Conservation (phyloP, 352 stramenopile species). For the Phytophthora ohioensis region DNA sequence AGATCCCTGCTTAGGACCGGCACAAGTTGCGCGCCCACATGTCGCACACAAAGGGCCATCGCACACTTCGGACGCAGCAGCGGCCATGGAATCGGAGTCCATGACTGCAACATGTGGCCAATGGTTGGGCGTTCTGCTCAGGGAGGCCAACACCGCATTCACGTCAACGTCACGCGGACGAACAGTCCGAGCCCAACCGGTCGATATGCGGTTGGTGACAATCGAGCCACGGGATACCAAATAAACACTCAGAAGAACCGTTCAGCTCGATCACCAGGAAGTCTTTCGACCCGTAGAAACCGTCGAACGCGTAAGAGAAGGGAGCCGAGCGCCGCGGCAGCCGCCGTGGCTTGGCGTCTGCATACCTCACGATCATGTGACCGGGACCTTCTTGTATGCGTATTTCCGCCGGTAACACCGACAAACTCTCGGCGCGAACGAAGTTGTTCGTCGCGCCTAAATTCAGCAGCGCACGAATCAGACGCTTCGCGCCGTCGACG, state of each 20-base stretch:
- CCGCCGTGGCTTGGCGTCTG: constrained; percentile 9
- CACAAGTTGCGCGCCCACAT: no score
- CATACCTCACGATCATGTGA: constrained; percentile 28
- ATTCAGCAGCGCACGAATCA: no score
- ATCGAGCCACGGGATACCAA: constrained; percentile 40
- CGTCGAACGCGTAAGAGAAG: not conserved
- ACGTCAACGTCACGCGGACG: constrained; percentile 22
- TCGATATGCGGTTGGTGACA: constrained; percentile 35
- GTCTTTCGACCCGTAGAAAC: not conserved
- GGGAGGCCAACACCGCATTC: constrained; percentile 19
- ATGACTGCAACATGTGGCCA: not conserved
- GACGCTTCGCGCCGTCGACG: constrained; percentile 9
- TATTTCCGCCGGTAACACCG: constrained; percentile 19
- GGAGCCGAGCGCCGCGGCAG: no score
- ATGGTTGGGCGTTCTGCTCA: not conserved
- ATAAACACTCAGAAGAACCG: constrained; percentile 39
- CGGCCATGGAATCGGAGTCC: constrained; percentile 6
- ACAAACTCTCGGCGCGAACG: no score
- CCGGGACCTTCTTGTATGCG: constrained; percentile 8
- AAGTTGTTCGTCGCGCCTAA: no score
- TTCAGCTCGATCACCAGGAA: constrained; percentile 47
- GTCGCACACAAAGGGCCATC: no score
- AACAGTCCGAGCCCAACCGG: constrained; percentile 25
- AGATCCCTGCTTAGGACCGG: no score
- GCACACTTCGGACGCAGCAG: no score